Base-by-base conservation (phyloP, 306 rosid species). In the Trifolium pratense region DNA sequence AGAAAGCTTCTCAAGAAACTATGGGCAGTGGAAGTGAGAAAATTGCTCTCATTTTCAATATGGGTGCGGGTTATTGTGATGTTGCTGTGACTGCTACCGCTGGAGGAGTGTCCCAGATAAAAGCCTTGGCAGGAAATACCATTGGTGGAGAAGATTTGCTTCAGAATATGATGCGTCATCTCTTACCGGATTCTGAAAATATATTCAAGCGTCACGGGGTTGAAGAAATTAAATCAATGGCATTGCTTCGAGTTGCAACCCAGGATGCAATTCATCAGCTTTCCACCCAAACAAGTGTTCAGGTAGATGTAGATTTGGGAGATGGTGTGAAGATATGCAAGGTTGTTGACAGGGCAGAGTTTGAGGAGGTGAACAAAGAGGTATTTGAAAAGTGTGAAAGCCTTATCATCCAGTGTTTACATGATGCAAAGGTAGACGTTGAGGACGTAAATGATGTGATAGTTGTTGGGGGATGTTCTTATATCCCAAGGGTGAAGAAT, bases 111-210 rank as follows among this genome's bases (percentile, higher is more conserved):
- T 86, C 96, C 2, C 92, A 93, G 79, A 91, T 91, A 69, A 91
- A 86, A 80, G 85, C 98, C 58, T 73, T 93, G 75, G 87, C 94
- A 21, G 98, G 98, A 77, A 78, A 85, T 74, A 77, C 96, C 29
- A 59, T 86, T n/a, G 98, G 97, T 18, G 98, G 98, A 56, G 98
- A 93, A 82, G 98, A 93, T 84, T 65, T 93, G 69, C 97, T 93
- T 78, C 98, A 89, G 84, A 93, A 86, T 51, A 89, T 84, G 86
- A 89, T 91, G 91, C 83, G 20, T 9, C 37, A 87, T 81, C 84
- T 93, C 42, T 74, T 89, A 60, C 96, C 97, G 2, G 80, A 86
- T 58, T 78, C 80, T n/a, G 89, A 85, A 32, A 64, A 39, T 48
- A 81, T 89, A 62, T 82, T 87, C 58, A 71, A 77, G 40, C 81